Base-by-base conservation (phyloP, 768 basidiomycete genomes). In the Mycena filopes region DNA sequence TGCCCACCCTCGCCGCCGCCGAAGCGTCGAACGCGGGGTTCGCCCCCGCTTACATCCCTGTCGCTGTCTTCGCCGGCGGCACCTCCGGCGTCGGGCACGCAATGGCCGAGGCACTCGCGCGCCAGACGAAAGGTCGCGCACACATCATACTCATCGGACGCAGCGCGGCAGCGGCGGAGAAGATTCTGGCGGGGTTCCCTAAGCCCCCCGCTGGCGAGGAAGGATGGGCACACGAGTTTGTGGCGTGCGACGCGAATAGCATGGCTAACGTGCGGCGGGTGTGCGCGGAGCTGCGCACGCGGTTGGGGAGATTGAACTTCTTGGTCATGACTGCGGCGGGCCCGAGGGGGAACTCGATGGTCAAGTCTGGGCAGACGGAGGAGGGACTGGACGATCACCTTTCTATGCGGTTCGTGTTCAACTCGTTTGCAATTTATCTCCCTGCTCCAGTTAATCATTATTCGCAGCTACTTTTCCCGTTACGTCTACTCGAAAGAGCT, bases 101-200 rank as follows among this genome's bases (percentile, higher is more conserved):
- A 28, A 73, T 74, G 56, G 79, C 80, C 0, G 66, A 73, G 55
- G 70, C 73, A n/a, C 75, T 80, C 56, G 77, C 78, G 6, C 68
- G 68, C 28, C 71, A 77, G 66, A 73, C 74, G 15, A 72, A 78
- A 47, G 78, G 79, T 48, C 73, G 31, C 10, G 49, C 49, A 20
- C 49, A 50, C 29, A 36, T 80, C 55, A 65, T 75, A 75, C 29
- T 69, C 29, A 50, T 50, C 1, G 49, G 49, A 8, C 49, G 49
- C 49, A 36, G 20, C 21, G 49, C 29, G 20, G 20, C 6, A 10
- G 12, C 21, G 18, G 31, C 49, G 10, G 31, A 18, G 33, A 12
- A 36, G 8, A 50, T 36, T 13, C 13, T 50, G 3, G 31, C 49
- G 18, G 7, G 9, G 29, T 50, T 50, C 9, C 49, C 49, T 16